These are phyloP conservation scores for Colletotrichum sp. DNA, from an alignment of 2,329 filamentous ascomycete species.

Conservation along the genomic window DNA sequence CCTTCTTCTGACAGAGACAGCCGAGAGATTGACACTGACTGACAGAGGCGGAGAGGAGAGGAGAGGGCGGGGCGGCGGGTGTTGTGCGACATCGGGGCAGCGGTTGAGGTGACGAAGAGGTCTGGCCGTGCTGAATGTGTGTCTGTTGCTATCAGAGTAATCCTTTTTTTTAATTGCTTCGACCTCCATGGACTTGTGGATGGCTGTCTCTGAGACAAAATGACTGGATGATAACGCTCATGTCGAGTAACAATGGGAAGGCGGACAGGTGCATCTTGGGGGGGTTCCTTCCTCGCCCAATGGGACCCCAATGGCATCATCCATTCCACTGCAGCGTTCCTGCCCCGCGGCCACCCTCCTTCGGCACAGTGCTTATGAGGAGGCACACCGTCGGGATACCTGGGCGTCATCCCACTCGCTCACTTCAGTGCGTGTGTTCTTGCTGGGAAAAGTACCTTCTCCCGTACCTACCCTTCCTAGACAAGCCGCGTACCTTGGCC, in stretches of 20 bases:
- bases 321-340: constrained; percentile 5
- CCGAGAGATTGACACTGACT: neutral
- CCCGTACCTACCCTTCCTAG: neutral
- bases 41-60: neutral
- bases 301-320: constrained; percentile 1
- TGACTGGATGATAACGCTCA: neutral
- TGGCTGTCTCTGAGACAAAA: neutral
- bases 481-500: neutral
- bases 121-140: neutral
- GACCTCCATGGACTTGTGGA: neutral
- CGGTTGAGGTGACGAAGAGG: neutral
- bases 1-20: neutral
- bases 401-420: constrained; percentile 10
- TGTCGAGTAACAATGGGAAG: neutral
- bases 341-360: constrained; percentile 3
- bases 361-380: neutral
- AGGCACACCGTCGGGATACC: neutral
- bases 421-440: neutral
- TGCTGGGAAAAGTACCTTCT: neutral
- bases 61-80: neutral
- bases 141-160: neutral
- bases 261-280: neutral
- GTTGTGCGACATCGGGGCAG: neutral
- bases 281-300: neutral
- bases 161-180: neutral